phyloP scores from a whole-genome alignment of 2,329 filamentous ascomycete genomes.

The Fusarium verrucosum region DNA sequence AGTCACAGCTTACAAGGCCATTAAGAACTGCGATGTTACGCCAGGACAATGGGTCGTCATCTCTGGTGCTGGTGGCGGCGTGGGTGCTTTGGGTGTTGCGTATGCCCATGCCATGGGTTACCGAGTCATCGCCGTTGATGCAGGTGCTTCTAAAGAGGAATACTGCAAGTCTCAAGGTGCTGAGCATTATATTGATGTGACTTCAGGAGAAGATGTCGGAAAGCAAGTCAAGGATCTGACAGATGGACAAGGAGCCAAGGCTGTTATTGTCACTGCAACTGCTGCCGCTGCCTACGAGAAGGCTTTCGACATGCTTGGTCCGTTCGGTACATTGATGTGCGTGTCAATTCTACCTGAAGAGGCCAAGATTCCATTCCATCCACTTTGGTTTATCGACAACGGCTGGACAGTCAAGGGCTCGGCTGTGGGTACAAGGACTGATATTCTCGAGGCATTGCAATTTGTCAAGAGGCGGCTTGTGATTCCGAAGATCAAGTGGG shows the following conservation, averaged over 20 bases:
- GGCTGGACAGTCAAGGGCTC: constrained; percentile 50
- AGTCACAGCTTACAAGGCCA: constrained; percentile 55
- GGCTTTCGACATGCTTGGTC: constrained; percentile 42
- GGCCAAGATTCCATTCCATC: constrained; percentile 46
- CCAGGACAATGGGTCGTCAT: constrained; percentile 52
- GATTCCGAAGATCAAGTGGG: constrained; percentile 26
- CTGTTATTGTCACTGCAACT: constrained; percentile 47
- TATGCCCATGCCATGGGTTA: constrained; percentile 55
- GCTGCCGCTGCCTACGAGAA: constrained; percentile 48
- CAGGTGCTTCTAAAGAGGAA: constrained; percentile 45
- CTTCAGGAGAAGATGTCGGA: constrained; percentile 9
- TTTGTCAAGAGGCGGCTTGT: constrained; percentile 46
- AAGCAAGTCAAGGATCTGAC: constrained; percentile 22
- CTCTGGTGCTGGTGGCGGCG: constrained; percentile 52
- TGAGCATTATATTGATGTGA: constrained; percentile 52
- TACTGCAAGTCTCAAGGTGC: constrained; percentile 48
- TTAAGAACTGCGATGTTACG: constrained; percentile 47
- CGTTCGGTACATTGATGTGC: constrained; percentile 53
- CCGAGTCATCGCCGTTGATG: constrained; percentile 52
- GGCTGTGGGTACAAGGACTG: constrained; percentile 49
- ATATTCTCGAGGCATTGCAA: constrained; percentile 53
- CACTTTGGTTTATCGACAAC: constrained; percentile 48
- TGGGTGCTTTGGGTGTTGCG: constrained; percentile 52
- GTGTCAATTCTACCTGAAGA: constrained; percentile 49
- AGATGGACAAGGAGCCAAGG: constrained; percentile 33